Evolutionary conservation across 2,329 filamentous ascomycete species (phyloP).

Genomic region (Xylaria sp.): DNA sequence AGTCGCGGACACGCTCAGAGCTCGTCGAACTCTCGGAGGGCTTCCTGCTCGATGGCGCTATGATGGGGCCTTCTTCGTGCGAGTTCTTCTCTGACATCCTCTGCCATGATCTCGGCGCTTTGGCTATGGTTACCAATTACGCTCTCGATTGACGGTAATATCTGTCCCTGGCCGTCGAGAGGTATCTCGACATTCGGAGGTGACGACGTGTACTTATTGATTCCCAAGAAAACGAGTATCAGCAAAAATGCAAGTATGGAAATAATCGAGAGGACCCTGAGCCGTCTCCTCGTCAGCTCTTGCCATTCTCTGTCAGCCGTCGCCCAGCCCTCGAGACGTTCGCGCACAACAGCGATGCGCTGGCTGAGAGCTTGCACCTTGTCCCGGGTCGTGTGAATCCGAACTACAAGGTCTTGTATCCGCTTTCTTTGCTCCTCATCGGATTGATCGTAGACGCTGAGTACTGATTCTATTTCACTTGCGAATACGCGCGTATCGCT

Average conservation of each 20-base stretch:
- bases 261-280: conserved; percentile 60
- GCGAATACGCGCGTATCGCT: conserved; percentile 54
- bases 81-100: conserved; percentile 29
- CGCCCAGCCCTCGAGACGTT: conserved; percentile 63
- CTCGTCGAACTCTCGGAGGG: conserved; percentile 32
- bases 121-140: conserved; percentile 22
- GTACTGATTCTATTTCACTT: conserved; percentile 54
- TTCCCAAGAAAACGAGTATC: conserved; percentile 39
- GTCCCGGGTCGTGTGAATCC: conserved; percentile 55
- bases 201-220: conserved; percentile 30
- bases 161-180: conserved; percentile 8
- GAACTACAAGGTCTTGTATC: conserved; percentile 56
- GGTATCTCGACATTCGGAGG: conserved; percentile 17
- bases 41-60: conserved; percentile 23
- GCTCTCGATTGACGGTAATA: conserved; percentile 7
- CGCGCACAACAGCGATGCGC: conserved; percentile 59
- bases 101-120: conserved; percentile 22
- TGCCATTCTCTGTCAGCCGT: conserved; percentile 62
- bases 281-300: conserved; percentile 57
- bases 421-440: conserved; percentile 54
- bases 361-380: conserved; percentile 55
- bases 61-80: conserved; percentile 22
- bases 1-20: conserved; percentile 21
- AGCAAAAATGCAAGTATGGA: conserved; percentile 45
- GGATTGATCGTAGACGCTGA: conserved; percentile 58